Base-by-base conservation (phyloP, 106 monocot genomes). In the Vanilla planifolia region DNA sequence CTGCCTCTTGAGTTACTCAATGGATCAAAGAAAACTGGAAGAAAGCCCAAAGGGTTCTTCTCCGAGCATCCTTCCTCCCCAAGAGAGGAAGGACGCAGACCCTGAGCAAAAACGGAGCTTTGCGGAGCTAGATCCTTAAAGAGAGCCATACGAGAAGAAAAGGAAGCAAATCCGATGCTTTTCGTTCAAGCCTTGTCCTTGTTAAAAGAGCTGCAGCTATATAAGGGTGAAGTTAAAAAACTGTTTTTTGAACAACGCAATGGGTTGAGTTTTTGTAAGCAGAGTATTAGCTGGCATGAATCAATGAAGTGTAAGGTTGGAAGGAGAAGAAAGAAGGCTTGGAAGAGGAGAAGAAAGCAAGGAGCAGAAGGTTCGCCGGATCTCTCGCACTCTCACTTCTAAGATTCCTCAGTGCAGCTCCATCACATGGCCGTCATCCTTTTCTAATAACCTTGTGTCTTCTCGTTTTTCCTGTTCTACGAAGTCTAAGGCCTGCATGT, bases 341-440 rank as follows among this genome's bases (percentile, higher is more conserved):
- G 43, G 27, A 59, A 39, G 53, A 53, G 33, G 30, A 58, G 57
- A 33, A 46, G 69, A 56, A 35, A 43, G 13, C 32, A 68, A 29
- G 29, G 2, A 63, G 63, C 69, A 63, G 33, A 58, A 45, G 59
- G 53, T 22, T 35, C 63, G 75, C 63, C 75, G 75, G 37, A 48
- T 22, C 44, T 69, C 55, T 69, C 75, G 68, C 58, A 32, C 15
- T 76, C 69, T 47, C 76, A 70, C 60, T 55, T 76, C 65, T 34
- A 62, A 75, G 74, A 68, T 68, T 69, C 75, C 37, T n/a, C 21
- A 21, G 21, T 48, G 15, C 22, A 8, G 4, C 46, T 48, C 16
- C n/a, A 46, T 46, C 46, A 46, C 46, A 16, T 46, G 46, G 46
- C 46, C n/a, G 4, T 46, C 46, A 37, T 37, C 10, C 37, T 37